Percentiles rank a stretch among this genome's conserved stretches.
These are phyloP conservation scores for Magnaporthales sp. DNA, from an alignment of 2,329 filamentous ascomycete genomes.

Conservation along the genomic window DNA sequence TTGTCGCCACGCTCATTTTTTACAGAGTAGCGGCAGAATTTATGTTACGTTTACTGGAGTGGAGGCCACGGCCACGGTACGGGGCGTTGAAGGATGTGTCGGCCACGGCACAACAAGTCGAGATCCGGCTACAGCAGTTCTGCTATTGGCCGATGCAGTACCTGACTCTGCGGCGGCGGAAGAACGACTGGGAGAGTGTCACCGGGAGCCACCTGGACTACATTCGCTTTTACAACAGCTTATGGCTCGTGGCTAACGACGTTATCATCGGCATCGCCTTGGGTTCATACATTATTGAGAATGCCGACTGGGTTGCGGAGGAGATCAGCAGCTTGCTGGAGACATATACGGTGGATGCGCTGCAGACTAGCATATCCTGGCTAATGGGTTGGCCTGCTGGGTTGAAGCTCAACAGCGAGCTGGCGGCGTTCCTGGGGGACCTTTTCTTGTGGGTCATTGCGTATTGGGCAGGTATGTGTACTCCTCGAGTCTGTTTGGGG, in stretches of 20 bases:
- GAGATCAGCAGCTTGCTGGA: conserved; percentile 69
- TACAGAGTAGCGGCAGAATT: conserved; percentile 77
- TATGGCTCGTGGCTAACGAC: conserved; percentile 98
- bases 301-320: conserved; percentile 73
- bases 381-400: conserved; percentile 93
- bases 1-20: conserved; percentile 69
- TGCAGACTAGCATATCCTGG: conserved; percentile 87
- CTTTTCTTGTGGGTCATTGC: conserved; percentile 98
- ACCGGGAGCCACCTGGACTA: conserved; percentile 95
- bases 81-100: conserved; percentile 92
- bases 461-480: conserved; percentile 77
- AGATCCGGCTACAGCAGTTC: conserved; percentile 94
- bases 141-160: conserved; percentile 99
- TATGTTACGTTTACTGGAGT: conserved; percentile 73
- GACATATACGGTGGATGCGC: conserved; percentile 77
- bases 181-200: conserved; percentile 90
- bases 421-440: conserved; percentile 89
- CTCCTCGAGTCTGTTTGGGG: background rate
- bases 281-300: conserved; percentile 95
- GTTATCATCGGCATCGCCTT: conserved; percentile 96
- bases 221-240: conserved; percentile 96
- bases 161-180: conserved; percentile 77
- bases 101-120: conserved; percentile 92
- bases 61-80: conserved; percentile 67
- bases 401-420: conserved; percentile 87